Conservation (phyloP, 2,329 filamentous ascomycete species). For the Fusarium mangiferae region DNA sequence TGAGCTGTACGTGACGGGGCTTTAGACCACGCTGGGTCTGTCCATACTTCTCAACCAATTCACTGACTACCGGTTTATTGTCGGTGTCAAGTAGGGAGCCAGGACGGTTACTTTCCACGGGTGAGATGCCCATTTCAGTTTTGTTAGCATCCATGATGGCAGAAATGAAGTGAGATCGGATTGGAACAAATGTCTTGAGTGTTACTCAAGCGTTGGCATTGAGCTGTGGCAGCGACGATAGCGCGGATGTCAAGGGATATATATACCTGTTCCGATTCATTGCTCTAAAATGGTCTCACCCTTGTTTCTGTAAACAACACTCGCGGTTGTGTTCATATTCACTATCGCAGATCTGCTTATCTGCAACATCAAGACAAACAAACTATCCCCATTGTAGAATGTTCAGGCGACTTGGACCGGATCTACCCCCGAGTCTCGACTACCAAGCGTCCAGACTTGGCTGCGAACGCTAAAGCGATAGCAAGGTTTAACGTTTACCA, state of each 20-base stretch:
- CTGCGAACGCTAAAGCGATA: background rate
- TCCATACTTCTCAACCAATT: conserved; percentile 39
- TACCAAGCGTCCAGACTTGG: background rate
- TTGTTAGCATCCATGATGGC: background rate
- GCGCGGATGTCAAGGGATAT: background rate
- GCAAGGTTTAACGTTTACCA: background rate
- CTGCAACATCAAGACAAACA: background rate
- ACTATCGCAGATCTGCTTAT: background rate
- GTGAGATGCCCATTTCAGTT: background rate
- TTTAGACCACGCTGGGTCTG: conserved; percentile 47
- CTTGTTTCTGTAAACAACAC: background rate
- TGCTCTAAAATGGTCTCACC: fast-evolving
- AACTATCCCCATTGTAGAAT: background rate
- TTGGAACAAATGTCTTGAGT: background rate
- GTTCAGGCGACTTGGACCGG: background rate
- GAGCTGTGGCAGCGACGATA: background rate
- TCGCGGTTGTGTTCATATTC: background rate
- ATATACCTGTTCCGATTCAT: background rate
- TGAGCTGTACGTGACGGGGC: conserved; percentile 58
- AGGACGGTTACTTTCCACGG: background rate
- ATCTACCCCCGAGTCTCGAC: background rate
- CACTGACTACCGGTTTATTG: background rate
- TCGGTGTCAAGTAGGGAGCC: background rate
- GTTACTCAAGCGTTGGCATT: background rate
- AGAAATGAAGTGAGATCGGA: background rate